Base-by-base conservation (phyloP, 805 yeast species). In the Saturnispora zaruensis region DNA sequence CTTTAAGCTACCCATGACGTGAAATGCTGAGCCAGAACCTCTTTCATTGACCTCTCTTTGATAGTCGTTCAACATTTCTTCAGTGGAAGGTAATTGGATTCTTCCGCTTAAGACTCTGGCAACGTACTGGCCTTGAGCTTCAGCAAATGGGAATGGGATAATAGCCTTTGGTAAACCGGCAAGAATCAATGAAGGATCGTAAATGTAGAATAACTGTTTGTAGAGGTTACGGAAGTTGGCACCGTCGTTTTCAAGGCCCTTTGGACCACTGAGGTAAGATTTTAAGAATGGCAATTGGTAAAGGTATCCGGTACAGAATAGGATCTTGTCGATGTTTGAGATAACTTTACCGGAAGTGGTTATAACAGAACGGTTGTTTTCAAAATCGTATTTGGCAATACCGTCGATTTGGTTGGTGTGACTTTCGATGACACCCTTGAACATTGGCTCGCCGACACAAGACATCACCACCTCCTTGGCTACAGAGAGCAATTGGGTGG, bases 281-380 rank as follows among this genome's bases (percentile, higher is more conserved):
- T 75, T 71, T 46, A 87, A 63, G 56, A 77, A 84, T 20, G 95
- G 93, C 50, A 77, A 70, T 34, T 78, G 74, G 58, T 80, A 80
- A 43, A 78, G 68, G 63, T 84, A 87, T 1, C 95, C 95, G 0
- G 95, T 86, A 45, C 87, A 84, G 61, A 81, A 84, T 8, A 86
- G 67, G 8, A 87, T 67, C 21, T 60, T 59, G 53, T 85, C 90
- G 38, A 84, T 75, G 34, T 69, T 70, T 1, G 57, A 56, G 2
- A 81, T 51, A 9, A 57, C 62, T 3, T 63, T 55, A 2, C 84
- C 88, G 54, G 78, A 79, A 4, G 56, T 68, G 51, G 82, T 76
- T 11, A 63, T 58, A 2, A 81, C 73, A 0, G 69, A 57, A 44
- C 64, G 61, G 25, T 58, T 53, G 18, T 61, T 56, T 11, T 56